Evolutionary conservation across 257 asterid species (phyloP), one percentile per base, ranked within the genome.

Genomic region (Salvia miltiorrhiza): DNA sequence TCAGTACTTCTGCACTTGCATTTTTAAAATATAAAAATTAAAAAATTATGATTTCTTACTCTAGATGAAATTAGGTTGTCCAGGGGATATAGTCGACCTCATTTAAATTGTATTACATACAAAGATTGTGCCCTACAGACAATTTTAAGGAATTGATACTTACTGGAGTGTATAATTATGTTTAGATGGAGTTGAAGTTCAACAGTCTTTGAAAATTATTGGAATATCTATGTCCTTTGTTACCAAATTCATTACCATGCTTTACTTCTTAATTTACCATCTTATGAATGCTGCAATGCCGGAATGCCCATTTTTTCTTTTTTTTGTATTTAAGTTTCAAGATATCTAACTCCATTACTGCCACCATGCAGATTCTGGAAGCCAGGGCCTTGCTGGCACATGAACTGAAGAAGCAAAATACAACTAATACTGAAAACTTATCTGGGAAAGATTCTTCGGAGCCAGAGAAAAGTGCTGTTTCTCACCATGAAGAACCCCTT

Each of bases 351-450:
- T 61, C 56, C 48, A 41, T 48, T 32, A 56, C 67, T 41, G 44
- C 63, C 63, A 28, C 57, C 24, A 7, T 80, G 76, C 89, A 94
- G 99, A 80, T 91, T 63, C 62, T 86, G 76, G 82, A 80, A 75
- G 96, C 93, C 50, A 83, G 97, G 77, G 89, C 94, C 33, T 76
- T 63, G 68, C 81, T 94, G 67, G 78, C 88, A 9, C 73, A 70
- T n/a, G 95, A 84, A 73, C 62, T 80, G 23, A 84, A 81, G 80
- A 81, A 83, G 55, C 74, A 60, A 67, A 65, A 78, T 45, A 48
- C 77, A 55, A 45, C 69, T 69, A 70, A 81, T 41, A 70, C 28
- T 17, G 81, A 67, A 23, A 81, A 82, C 73, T 52, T 53, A 41
- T 63, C 82, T 23, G 72, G 50, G 8, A 69, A 71, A 44, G 65